Base-by-base conservation (phyloP, 2,329 filamentous ascomycete genomes). In the Acrocalymma vagum region DNA sequence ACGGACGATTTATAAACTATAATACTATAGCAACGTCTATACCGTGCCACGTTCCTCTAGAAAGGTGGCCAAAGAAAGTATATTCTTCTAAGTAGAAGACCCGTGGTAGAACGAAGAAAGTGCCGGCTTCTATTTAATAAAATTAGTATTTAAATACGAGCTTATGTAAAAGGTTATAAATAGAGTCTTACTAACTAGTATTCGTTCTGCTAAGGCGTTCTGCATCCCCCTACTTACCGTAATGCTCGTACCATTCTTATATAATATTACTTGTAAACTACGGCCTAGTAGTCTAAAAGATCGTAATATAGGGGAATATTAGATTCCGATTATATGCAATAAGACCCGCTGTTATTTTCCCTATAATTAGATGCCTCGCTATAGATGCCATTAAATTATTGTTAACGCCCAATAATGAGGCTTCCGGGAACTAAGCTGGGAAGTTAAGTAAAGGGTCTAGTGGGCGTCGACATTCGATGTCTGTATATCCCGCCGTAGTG, bases 1-100 rank as follows among this genome's bases (percentile, higher is more conserved):
- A 48, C 3, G 46, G 52, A 2, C 38, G 21, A 9, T 45, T 44
- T 9, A 48, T 58, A 6, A 63, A 38, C 62, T 61, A 65, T 17
- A 65, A 36, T 4, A 65, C 45, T 5, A 59, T 45, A 14, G 49
- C 53, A 14, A 65, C 62, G 30, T 66, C 62, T 6, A 37, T 30
- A 5, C 54, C 62, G 34, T 66, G 60, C 62, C 62, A 66, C 15
- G 62, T 63, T 3, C 62, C 60, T 11, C 61, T 62, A 9, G 59
- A 62, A 10, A 42, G 53, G 23, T 65, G 59, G 6, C 59, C 59
- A 21, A 66, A 66, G 39, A 66, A 64, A 3, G 56, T 65, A 14
- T 50, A 58, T 15, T 58, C 41, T 27, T 66, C 59, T 4, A 54
- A 58, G 39, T 65, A 63, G 39, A 64, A 64, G 14, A 59, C 47